phyloP scores from a whole-genome alignment of 2,329 filamentous ascomycete genomes.

The Colletotrichum endophyticum region DNA sequence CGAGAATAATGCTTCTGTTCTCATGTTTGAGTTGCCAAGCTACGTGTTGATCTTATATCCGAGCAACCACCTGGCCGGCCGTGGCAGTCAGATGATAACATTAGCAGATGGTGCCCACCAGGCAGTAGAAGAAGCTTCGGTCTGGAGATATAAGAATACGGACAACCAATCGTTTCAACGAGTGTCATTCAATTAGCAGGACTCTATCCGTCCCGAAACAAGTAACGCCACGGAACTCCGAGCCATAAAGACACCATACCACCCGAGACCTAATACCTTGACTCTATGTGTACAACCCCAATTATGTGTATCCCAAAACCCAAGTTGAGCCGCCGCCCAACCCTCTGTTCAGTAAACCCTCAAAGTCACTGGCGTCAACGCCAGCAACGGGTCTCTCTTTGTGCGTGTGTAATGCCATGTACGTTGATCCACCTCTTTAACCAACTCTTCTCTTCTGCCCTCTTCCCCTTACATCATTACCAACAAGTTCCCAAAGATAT shows the following conservation, averaged over 20 bases:
- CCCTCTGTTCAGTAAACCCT: neutral
- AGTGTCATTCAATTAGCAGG: neutral
- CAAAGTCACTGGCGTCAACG: neutral
- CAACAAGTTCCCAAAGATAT: neutral
- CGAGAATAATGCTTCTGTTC: neutral
- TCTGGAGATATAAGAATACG: neutral
- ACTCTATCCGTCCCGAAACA: neutral
- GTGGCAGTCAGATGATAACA: too few relatives aligned
- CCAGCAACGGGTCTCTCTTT: neutral
- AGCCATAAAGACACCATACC: neutral
- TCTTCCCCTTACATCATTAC: neutral
- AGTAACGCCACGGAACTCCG: neutral
- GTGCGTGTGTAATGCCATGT: neutral
- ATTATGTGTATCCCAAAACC: neutral
- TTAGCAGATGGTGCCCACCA: too few relatives aligned
- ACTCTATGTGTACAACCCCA: neutral
- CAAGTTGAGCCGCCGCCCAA: neutral
- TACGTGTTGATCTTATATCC: neutral
- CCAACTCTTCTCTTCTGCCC: neutral
- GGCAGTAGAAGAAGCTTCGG: too few relatives aligned
- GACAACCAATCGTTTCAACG: neutral
- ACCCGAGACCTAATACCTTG: neutral
- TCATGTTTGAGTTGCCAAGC: neutral
- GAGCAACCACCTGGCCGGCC: neutral
- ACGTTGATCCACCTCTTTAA: neutral